Evolutionary conservation across 1,139 yeast species (phyloP).

Genomic region (Blastobotrys apis): DNA sequence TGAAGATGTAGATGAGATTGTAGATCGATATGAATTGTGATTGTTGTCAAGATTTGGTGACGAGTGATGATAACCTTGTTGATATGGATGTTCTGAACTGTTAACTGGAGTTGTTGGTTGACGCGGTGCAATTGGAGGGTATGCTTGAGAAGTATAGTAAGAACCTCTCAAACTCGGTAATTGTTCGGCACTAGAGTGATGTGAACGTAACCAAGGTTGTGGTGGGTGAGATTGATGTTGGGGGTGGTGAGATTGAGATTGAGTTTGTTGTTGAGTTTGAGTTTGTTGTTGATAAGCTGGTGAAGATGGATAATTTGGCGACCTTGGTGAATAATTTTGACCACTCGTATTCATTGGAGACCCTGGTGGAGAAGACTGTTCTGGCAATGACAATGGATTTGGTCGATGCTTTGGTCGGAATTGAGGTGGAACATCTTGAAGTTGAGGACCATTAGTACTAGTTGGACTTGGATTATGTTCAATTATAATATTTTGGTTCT

Average conservation of each 20-base stretch:
- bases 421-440: slow-evolving; percentile 7
- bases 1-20: slow-evolving; percentile 19
- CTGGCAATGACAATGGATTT: slow-evolving; percentile 15
- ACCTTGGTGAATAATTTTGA: not conserved
- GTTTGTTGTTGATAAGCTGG: not conserved
- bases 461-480: slow-evolving; percentile 14
- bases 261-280: not conserved
- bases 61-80: slow-evolving; percentile 7
- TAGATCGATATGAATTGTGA: slow-evolving; percentile 21
- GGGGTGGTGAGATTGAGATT: slow-evolving; percentile 1
- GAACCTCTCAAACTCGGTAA: slow-evolving; percentile 4
- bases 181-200: slow-evolving; percentile 8
- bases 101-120: slow-evolving; percentile 22
- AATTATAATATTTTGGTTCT: slow-evolving; percentile 16
- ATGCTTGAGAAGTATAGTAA: slow-evolving; percentile 16
- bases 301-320: not conserved
- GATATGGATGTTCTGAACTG: slow-evolving; percentile 8
- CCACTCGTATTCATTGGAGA: not conserved
- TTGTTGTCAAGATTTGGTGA: slow-evolving; percentile 10
- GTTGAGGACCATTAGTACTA: slow-evolving; percentile 1
- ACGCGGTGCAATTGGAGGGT: slow-evolving; percentile 18
- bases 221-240: slow-evolving; percentile 20
- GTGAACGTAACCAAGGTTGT: slow-evolving; percentile 8
- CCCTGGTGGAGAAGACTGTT: slow-evolving; percentile 6
- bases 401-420: slow-evolving; percentile 14